Evolutionary conservation across 192 early-diverging fungal genomes (phyloP), one percentile per base, ranked within the genome.

Genomic region (Linnemannia schmuckeri): DNA sequence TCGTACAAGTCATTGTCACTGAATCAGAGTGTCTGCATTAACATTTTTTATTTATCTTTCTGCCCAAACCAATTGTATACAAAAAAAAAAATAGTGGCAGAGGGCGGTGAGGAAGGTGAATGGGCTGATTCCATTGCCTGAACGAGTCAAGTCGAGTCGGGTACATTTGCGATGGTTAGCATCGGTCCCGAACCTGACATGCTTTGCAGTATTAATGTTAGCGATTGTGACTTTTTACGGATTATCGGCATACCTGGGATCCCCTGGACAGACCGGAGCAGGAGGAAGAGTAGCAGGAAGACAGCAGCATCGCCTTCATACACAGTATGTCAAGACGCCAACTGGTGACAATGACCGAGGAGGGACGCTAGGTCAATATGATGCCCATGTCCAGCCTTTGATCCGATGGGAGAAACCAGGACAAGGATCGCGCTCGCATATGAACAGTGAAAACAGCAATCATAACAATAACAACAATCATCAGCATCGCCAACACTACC

Each of bases 361-460:
- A 7, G 41, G 30, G 27, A 66, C 54, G 12, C n/a, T 68, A 22
- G 61, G 52, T 24, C 69, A 68, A 10, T 87, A 87, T 44, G 85
- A 87, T 27, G 69, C 85, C 18, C 79, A 87, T 87, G 85, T 87
- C 33, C 79, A 81, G 70, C 74, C 79, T 2, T 38, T 86, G 68
- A 57, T 75, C 61, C 44, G 69, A 18, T 82, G 80, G 80, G 85
- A 87, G 72, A 78, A 69, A 10, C 85, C 80, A 20, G 85, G 75
- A 20, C 72, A 57, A 18, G 46, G 41, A 20, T 68, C 73, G 15
- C 27, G 68, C 4, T 66, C 61, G 61, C 27, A 66, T 66, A 10
- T 66, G 1, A 44, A 22, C 15, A 41, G 24, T 15, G 6, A 20
- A 47, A 46, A 75, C 54, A 22, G 22, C 74, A 57, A 35, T 33